Evolutionary conservation across 768 basidiomycete genomes (phyloP).

Genomic region (Termitomyces bulborhizus): DNA sequence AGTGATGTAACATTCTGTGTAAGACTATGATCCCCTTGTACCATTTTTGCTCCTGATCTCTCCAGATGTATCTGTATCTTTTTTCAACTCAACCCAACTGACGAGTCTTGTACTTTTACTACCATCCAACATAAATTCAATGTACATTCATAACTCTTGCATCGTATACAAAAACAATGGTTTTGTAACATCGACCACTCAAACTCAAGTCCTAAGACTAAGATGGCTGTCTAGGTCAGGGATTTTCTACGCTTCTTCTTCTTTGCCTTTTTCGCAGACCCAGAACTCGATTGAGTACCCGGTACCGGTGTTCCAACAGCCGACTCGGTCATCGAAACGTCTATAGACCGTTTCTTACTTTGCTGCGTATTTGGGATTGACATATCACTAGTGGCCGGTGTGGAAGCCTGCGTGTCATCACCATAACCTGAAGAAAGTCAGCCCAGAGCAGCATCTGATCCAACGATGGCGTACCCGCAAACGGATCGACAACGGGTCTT

Average conservation of each 20-base stretch:
- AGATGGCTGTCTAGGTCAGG: not conserved
- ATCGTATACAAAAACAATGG: not conserved
- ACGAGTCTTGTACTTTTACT: not conserved
- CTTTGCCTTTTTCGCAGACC: slow-evolving; percentile 20
- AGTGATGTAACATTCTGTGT: slow-evolving; percentile 47
- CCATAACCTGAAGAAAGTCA: slow-evolving; percentile 25
- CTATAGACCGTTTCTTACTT: slow-evolving; percentile 12
- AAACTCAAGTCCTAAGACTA: not conserved
- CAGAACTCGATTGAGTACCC: slow-evolving; percentile 2
- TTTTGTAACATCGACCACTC: not conserved
- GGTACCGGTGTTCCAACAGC: slow-evolving; percentile 4
- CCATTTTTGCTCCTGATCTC: slow-evolving; percentile 11
- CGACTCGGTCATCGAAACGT: slow-evolving; percentile 3
- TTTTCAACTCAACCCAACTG: not conserved
- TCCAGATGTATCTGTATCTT: slow-evolving; percentile 1
- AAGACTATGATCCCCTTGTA: slow-evolving; percentile 7
- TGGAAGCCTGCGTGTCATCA: slow-evolving; percentile 18
- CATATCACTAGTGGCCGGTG: not conserved
- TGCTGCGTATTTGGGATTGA: slow-evolving; percentile 3
- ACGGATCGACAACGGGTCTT: slow-evolving; percentile 55
- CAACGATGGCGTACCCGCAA: slow-evolving; percentile 41
- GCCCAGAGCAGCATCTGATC: not conserved
- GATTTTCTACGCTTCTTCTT: slow-evolving; percentile 29
- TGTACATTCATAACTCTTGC: slow-evolving; percentile 4
- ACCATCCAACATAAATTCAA: not conserved